Percentiles rank a stretch among this genome's conserved stretches.
These are phyloP conservation scores for Fusarium udum DNA, from an alignment of 2,329 filamentous ascomycete genomes.

Conservation along the genomic window DNA sequence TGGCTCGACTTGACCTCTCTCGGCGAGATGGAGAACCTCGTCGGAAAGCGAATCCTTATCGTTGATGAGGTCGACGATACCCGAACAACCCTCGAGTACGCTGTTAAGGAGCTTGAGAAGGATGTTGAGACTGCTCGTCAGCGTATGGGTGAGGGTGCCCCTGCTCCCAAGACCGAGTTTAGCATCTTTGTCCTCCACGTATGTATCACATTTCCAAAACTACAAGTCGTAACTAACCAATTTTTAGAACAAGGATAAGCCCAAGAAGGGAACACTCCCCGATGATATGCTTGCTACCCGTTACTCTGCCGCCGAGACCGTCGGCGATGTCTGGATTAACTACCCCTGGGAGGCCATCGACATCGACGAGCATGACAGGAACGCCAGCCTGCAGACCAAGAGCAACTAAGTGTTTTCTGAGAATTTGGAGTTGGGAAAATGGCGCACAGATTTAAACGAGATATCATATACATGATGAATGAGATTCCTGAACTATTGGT, in stretches of 20 bases:
- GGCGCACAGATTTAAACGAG: constrained; percentile 21
- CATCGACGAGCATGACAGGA: constrained; percentile 88
- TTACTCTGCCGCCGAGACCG: constrained; percentile 88
- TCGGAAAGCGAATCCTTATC: constrained; percentile 45
- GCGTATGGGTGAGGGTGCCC: constrained; percentile 69
- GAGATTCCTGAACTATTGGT: constrained; percentile 10
- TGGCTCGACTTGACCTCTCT: constrained; percentile 93
- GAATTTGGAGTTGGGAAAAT: constrained; percentile 36
- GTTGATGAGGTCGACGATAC: constrained; percentile 84
- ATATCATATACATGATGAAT: constrained; percentile 25
- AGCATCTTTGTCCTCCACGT: constrained; percentile 95
- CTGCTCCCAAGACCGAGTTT: constrained; percentile 79
- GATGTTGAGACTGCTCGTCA: constrained; percentile 85
- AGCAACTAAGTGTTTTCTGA: constrained; percentile 32
- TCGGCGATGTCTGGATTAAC: constrained; percentile 97
- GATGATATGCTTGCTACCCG: constrained; percentile 77
- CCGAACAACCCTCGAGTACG: constrained; percentile 92
- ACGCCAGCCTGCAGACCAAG: constrained; percentile 63
- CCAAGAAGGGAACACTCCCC: constrained; percentile 89
- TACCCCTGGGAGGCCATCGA: constrained; percentile 98
- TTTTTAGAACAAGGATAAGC: constrained; percentile 90
- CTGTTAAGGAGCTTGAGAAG: constrained; percentile 91
- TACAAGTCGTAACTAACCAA: constrained; percentile 11
- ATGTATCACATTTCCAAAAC: constrained; percentile 47
- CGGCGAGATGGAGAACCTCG: constrained; percentile 69